Evolutionary conservation across 2,329 filamentous ascomycete genomes (phyloP).

Genomic region (Furcasterigmium sp.): DNA sequence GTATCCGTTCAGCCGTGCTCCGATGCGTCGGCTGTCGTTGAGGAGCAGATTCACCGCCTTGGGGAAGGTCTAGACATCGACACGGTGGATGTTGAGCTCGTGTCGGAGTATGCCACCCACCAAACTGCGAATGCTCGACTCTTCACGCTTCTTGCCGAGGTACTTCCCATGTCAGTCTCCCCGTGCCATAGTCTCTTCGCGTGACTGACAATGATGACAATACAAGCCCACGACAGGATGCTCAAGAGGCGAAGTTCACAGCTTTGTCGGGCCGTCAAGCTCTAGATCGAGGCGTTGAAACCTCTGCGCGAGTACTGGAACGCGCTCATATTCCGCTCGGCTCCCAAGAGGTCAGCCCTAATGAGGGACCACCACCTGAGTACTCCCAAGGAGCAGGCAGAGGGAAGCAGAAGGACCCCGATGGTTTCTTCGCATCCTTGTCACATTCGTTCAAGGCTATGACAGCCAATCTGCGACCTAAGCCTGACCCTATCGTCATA

Average conservation of each 20-base stretch:
- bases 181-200: too few relatives aligned
- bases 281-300: constrained; percentile 7
- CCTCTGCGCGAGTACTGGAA: constrained; percentile 6
- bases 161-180: constrained; percentile 7
- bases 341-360: not conserved
- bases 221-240: constrained; percentile 6
- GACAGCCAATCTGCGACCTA: constrained; percentile 22
- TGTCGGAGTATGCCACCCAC: constrained; percentile 17
- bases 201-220: constrained; percentile 2
- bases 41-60: constrained; percentile 28
- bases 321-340: constrained; percentile 2
- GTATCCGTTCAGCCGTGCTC: constrained; percentile 22
- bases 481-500: constrained; percentile 30
- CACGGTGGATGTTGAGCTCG: constrained; percentile 17
- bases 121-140: constrained; percentile 18
- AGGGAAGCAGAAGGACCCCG: constrained; percentile 9
- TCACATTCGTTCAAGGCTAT: constrained; percentile 28
- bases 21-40: constrained; percentile 18
- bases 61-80: constrained; percentile 15
- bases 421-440: constrained; percentile 19
- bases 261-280: constrained; percentile 5
- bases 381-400: constrained; percentile 1
- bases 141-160: constrained; percentile 10
- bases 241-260: constrained; percentile 6
- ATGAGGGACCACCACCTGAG: too few relatives aligned